Evolutionary conservation across 441 rosid genomes (phyloP), one percentile per base, ranked within the genome.

Genomic region (Adansonia grandidieri): DNA sequence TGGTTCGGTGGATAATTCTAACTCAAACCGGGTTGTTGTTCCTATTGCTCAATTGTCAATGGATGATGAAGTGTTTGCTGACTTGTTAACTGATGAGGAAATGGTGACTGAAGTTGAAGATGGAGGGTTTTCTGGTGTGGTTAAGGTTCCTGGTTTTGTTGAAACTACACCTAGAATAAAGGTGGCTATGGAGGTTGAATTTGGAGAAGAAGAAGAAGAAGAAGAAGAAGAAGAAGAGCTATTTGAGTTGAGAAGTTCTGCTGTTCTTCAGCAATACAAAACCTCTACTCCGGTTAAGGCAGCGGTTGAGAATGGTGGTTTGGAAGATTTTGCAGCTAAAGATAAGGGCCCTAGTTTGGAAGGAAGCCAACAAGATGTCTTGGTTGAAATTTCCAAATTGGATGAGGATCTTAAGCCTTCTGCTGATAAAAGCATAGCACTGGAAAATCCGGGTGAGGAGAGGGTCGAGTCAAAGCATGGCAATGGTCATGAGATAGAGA

Each of bases 11-110:
- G 79, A 68, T 78, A 40, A 63, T 75, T 37, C 51, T 56, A 81
- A 78, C 75, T 75, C 81, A 19, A 73, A 71, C 65, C 74, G 3
- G 17, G 71, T 80, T 57, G 71, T 78, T 57, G 83, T 83, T 83
- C 97, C 94, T 4, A 68, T 91, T 68, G 96, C 96, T 0, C 80
- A 80, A 70, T 78, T 91, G 88, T 91, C 96, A 19, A 56, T 88
- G 69, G 92, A 94, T 58, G 91, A 86, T 77, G 95, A 89, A 80
- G 89, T 80, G 2, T 73, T 67, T 71, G 84, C 83, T 57, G 85
- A 82, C 20, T 50, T 82, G 50, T 71, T 82, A 28, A 77, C 75
- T 79, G 88, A 84, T 14, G 91, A 84, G 20, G 84, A 77, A 45
- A 9, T 44, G 44, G 65, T 10, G 67, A 66, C 80, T 47, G 86